phyloP scores from a whole-genome alignment of 306 rosid genomes.

The Nissolia schottii region DNA sequence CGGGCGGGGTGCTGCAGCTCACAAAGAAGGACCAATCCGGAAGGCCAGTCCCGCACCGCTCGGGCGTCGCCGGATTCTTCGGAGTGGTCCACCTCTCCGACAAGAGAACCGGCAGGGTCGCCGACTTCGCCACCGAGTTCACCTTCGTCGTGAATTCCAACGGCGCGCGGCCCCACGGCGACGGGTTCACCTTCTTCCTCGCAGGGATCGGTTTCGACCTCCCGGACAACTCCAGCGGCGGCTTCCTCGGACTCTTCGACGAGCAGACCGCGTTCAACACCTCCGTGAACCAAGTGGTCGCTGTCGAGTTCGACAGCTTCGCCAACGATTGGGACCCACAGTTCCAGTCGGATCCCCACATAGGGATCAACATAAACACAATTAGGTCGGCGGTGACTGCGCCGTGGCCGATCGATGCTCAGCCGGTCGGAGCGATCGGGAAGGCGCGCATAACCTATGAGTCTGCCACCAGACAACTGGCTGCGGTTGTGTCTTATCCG shows the following conservation, averaged over 20 bases:
- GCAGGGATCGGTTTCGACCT: not conserved
- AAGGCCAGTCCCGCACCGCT: not conserved
- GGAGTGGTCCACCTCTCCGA: slow-evolving; percentile 16
- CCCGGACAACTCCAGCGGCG: not conserved
- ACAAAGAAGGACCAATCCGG: slow-evolving; percentile 12
- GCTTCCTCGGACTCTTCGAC: slow-evolving; percentile 22
- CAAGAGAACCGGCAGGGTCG: not conserved
- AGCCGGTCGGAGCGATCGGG: not conserved
- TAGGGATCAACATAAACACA: slow-evolving; percentile 37
- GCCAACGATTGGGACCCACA: slow-evolving; percentile 24
- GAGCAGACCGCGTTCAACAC: not conserved
- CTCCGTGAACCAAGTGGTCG: not conserved
- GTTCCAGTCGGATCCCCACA: slow-evolving; percentile 15
- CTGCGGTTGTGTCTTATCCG: slow-evolving; percentile 10
- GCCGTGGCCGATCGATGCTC: slow-evolving; percentile 9
- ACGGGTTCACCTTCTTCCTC: slow-evolving; percentile 36
- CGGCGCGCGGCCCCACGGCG: not conserved
- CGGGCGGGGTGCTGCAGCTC: not conserved
- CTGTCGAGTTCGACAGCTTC: slow-evolving; percentile 38
- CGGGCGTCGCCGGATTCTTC: slow-evolving; percentile 5
- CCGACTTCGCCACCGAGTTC: slow-evolving; percentile 22
- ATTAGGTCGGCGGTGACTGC: slow-evolving; percentile 1
- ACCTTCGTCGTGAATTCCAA: slow-evolving; percentile 3
- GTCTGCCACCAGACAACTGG: not conserved
- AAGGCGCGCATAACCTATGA: slow-evolving; percentile 24